Conservation (phyloP, 805 yeast genomes). For the Peterozyma xylosa region DNA sequence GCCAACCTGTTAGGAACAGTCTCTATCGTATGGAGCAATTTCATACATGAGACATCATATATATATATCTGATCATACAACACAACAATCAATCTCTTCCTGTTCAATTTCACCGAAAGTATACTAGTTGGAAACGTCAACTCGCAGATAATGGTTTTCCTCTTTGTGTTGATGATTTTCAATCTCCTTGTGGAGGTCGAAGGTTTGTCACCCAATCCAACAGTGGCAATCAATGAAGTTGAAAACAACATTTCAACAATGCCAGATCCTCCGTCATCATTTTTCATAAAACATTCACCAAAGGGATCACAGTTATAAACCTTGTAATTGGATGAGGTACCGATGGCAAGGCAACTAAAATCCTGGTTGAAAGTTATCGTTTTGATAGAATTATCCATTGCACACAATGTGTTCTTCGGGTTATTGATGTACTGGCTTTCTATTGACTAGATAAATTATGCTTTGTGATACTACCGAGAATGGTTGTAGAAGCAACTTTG, state of each 20-base stretch:
- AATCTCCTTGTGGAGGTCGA: constrained; percentile 71
- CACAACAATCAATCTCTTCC: constrained; percentile 74
- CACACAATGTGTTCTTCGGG: neutral
- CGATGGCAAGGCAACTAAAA: constrained; percentile 71
- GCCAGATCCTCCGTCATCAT: constrained; percentile 48
- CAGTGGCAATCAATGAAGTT: constrained; percentile 80
- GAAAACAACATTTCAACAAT: constrained; percentile 86
- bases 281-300: constrained; percentile 53
- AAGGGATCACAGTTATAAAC: constrained; percentile 87
- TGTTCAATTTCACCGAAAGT: constrained; percentile 65
- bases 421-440: too few species aligned
- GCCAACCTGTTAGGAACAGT: constrained; percentile 31
- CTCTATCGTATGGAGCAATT: constrained; percentile 65
- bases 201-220: constrained; percentile 69
- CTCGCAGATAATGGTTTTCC: constrained; percentile 74
- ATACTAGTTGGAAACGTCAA: constrained; percentile 77
- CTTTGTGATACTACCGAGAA: too few species aligned
- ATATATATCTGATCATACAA: constrained; percentile 76
- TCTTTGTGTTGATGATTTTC: constrained; percentile 76
- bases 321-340: constrained; percentile 55
- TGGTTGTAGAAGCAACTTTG: too few species aligned
- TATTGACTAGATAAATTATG: too few species aligned
- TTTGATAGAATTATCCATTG: constrained; percentile 17
- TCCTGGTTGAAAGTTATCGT: constrained; percentile 82
- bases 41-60: constrained; percentile 88